Evolutionary conservation across 164 flowering plant genomes (phyloP).

Genomic region (Chloranthus sessilifolius): DNA sequence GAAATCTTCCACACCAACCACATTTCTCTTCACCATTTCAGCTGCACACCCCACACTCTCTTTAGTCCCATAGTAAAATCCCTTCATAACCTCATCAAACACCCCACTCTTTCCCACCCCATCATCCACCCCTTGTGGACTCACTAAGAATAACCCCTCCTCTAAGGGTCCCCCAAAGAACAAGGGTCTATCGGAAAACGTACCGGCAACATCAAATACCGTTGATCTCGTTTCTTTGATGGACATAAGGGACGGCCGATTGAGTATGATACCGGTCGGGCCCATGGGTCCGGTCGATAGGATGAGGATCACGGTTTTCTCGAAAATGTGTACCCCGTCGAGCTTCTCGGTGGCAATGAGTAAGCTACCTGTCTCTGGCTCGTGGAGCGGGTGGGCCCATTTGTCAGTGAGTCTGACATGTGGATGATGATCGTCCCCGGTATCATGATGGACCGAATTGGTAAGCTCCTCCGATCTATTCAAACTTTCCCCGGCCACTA

Average conservation of each 20-base stretch:
- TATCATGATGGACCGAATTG: conserved; percentile 29
- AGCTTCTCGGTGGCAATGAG: conserved; percentile 88
- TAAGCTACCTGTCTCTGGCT: conserved; percentile 84
- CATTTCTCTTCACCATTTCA: conserved; percentile 81
- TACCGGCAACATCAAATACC: conserved; percentile 39
- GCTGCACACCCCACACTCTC: conserved; percentile 83
- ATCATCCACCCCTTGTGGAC: conserved; percentile 27
- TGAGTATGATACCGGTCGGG: conserved; percentile 82
- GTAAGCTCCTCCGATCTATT: conserved; percentile 22
- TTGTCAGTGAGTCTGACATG: conserved; percentile 30
- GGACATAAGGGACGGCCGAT: conserved; percentile 89
- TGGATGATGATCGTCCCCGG: conserved; percentile 21
- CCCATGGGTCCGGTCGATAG: conserved; percentile 67
- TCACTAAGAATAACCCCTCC: conserved; percentile 59
- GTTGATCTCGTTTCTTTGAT: conserved; percentile 73
- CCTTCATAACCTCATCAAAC: conserved; percentile 80
- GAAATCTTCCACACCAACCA: conserved; percentile 49
- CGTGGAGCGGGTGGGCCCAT: conserved; percentile 77
- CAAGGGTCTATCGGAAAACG: conserved; percentile 60
- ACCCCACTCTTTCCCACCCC: conserved; percentile 52
- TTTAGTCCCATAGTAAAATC: conserved; percentile 73
- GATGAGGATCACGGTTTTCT: conserved; percentile 71
- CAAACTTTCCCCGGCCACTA: conserved; percentile 48
- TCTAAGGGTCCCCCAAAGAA: conserved; percentile 89
- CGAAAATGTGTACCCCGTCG: conserved; percentile 92